Conservation (phyloP, 1,284 basidiomycete genomes). For the Athelia sp. region DNA sequence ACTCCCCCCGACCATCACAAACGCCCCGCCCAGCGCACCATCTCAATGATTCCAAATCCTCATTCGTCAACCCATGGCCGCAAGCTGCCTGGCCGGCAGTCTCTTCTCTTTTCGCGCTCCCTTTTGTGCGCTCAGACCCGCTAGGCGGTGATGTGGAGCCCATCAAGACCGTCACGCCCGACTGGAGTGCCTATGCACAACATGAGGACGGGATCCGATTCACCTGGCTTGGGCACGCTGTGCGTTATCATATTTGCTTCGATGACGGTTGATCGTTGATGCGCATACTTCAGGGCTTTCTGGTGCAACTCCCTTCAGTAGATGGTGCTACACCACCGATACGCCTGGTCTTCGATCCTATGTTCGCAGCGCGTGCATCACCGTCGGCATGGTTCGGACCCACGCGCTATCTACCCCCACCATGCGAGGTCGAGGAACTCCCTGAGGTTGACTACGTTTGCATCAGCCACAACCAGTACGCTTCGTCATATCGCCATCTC, state of each 20-base stretch:
- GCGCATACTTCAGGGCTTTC: constrained; percentile 17
- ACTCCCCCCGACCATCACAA: too few relatives aligned
- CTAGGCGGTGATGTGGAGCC: background rate
- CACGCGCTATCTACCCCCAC: constrained; percentile 22
- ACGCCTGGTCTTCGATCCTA: constrained; percentile 29
- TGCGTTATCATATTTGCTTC: constrained; percentile 10
- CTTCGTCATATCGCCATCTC: background rate
- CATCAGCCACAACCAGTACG: constrained; percentile 31
- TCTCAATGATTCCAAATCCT: background rate
- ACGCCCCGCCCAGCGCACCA: constrained; percentile 2
- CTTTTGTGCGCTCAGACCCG: constrained; percentile 1
- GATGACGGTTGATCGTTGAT: background rate
- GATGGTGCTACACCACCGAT: constrained; percentile 9
- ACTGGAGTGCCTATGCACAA: constrained; percentile 3
- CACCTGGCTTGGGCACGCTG: constrained; percentile 30
- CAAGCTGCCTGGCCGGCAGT: constrained; percentile 1
- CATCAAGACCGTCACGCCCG: constrained; percentile 1
- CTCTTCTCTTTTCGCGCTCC: background rate
- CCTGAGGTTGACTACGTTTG: constrained; percentile 27
- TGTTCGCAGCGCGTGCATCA: constrained; percentile 26
- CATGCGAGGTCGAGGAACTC: constrained; percentile 24
- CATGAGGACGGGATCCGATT: constrained; percentile 15
- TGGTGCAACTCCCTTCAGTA: constrained; percentile 21
- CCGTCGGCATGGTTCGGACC: constrained; percentile 22
- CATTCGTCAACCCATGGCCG: constrained; percentile 6